Percentiles rank a stretch among this genome's conserved stretches.
These are phyloP conservation scores for Aspergillus sp. DNA, from an alignment of 2,329 filamentous ascomycete species.

Conservation along the genomic window DNA sequence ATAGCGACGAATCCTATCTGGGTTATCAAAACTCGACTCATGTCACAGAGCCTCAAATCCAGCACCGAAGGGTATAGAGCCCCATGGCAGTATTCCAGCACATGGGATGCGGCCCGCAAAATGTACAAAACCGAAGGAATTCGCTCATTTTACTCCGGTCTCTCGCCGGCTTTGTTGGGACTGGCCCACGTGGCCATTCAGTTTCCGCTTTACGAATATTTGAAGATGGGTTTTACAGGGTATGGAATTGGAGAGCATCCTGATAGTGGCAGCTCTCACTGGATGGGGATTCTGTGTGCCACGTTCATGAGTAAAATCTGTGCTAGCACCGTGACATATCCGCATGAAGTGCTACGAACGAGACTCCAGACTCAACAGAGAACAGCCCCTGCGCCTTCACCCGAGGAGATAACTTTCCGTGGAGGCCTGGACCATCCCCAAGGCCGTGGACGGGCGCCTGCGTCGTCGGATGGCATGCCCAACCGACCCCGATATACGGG, in stretches of 20 bases:
- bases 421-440: slow-evolving; percentile 33
- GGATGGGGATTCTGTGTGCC: slow-evolving; percentile 77
- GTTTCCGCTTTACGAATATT: slow-evolving; percentile 90
- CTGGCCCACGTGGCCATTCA: slow-evolving; percentile 95
- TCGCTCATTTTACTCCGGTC: slow-evolving; percentile 87
- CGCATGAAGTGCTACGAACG: slow-evolving; percentile 92
- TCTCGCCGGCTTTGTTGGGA: slow-evolving; percentile 86
- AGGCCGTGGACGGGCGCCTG: slow-evolving; percentile 37
- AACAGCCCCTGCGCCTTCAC: slow-evolving; percentile 43
- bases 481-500: slow-evolving; percentile 64
- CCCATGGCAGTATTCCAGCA: slow-evolving; percentile 83
- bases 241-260: slow-evolving; percentile 74
- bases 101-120: slow-evolving; percentile 85
- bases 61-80: slow-evolving; percentile 47
- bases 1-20: slow-evolving; percentile 96
- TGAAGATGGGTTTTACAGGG: slow-evolving; percentile 88
- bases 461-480: slow-evolving; percentile 55
- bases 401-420: slow-evolving; percentile 50
- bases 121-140: slow-evolving; percentile 93
- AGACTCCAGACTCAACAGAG: slow-evolving; percentile 89
- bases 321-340: slow-evolving; percentile 92
- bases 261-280: slow-evolving; percentile 62
- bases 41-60: slow-evolving; percentile 73
- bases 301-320: slow-evolving; percentile 92
- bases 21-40: slow-evolving; percentile 97